Evolutionary conservation across 805 yeast species (phyloP).

Genomic region (Barnettozyma wickerhamii): DNA sequence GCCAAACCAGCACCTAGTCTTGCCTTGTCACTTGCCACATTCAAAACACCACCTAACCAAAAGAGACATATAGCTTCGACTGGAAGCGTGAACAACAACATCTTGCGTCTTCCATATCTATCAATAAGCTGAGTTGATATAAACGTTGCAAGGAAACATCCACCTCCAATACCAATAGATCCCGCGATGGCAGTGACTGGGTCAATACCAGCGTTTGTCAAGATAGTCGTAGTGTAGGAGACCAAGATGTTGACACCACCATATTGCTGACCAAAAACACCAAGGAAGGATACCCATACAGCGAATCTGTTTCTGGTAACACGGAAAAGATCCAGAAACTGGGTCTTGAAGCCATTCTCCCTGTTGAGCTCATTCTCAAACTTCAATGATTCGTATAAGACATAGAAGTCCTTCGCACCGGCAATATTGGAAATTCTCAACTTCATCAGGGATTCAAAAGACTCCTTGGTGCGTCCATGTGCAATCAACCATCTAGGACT

Average conservation of each 20-base stretch:
- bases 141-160: slow-evolving; percentile 42
- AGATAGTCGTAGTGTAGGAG: slow-evolving; percentile 46
- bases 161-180: slow-evolving; percentile 46
- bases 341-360: slow-evolving; percentile 32
- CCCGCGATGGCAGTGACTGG: slow-evolving; percentile 43
- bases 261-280: slow-evolving; percentile 50
- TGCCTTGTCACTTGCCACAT: slow-evolving; percentile 32
- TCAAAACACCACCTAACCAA: slow-evolving; percentile 44
- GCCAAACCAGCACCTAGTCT: slow-evolving; percentile 40
- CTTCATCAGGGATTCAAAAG: slow-evolving; percentile 42
- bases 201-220: slow-evolving; percentile 40
- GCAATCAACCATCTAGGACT: slow-evolving; percentile 68
- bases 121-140: slow-evolving; percentile 47
- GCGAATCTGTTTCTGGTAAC: slow-evolving; percentile 47
- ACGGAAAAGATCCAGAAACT: slow-evolving; percentile 38
- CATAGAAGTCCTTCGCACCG: slow-evolving; percentile 56
- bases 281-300: slow-evolving; percentile 44
- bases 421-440: slow-evolving; percentile 35
- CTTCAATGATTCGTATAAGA: slow-evolving; percentile 47
- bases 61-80: slow-evolving; percentile 52
- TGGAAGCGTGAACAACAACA: slow-evolving; percentile 56
- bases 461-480: slow-evolving; percentile 43
- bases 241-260: slow-evolving; percentile 52
- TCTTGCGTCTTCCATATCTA: slow-evolving; percentile 44
- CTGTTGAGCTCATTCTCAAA: slow-evolving; percentile 42